These are phyloP conservation scores for Didymosphaeria variabile DNA, from an alignment of 2,329 filamentous ascomycete species.

Conservation along the genomic window DNA sequence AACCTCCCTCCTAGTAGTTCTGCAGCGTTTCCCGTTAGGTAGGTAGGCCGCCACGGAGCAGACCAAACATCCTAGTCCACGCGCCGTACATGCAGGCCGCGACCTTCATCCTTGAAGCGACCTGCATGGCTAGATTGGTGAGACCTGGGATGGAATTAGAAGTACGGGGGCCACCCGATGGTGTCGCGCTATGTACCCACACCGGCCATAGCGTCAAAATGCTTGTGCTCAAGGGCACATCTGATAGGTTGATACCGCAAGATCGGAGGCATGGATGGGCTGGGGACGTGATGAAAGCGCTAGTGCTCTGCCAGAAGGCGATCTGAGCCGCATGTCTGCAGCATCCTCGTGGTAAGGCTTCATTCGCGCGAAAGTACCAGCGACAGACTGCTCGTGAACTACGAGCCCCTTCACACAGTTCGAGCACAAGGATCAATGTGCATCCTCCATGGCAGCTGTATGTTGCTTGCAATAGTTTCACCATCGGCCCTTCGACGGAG, in stretches of 20 bases:
- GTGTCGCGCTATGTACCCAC: slow-evolving; percentile 33
- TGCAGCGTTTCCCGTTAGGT: slow-evolving; percentile 35
- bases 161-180: slow-evolving; percentile 28
- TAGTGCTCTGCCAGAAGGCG: slow-evolving; percentile 21
- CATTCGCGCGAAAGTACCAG: slow-evolving; percentile 33
- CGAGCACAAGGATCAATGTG: neutral
- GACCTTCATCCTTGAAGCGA: slow-evolving; percentile 37
- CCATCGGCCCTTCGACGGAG: slow-evolving; percentile 14
- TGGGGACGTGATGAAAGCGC: slow-evolving; percentile 30
- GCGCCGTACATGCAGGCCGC: slow-evolving; percentile 40
- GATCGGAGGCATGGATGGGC: slow-evolving; percentile 30
- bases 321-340: slow-evolving; percentile 43
- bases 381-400: neutral
- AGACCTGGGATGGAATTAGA: slow-evolving; percentile 41
- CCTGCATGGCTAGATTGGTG: slow-evolving; percentile 43
- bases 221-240: slow-evolving; percentile 37
- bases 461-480: slow-evolving; percentile 26
- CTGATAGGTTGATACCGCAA: slow-evolving; percentile 38
- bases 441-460: slow-evolving; percentile 16
- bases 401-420: neutral
- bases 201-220: slow-evolving; percentile 30
- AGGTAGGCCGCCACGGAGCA: slow-evolving; percentile 31
- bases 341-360: slow-evolving; percentile 40
- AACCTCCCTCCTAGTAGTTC: slow-evolving; percentile 27
- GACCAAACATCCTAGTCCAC: slow-evolving; percentile 34